Base-by-base conservation (phyloP, 306 rosid species). In the Clitoria ternatea region DNA sequence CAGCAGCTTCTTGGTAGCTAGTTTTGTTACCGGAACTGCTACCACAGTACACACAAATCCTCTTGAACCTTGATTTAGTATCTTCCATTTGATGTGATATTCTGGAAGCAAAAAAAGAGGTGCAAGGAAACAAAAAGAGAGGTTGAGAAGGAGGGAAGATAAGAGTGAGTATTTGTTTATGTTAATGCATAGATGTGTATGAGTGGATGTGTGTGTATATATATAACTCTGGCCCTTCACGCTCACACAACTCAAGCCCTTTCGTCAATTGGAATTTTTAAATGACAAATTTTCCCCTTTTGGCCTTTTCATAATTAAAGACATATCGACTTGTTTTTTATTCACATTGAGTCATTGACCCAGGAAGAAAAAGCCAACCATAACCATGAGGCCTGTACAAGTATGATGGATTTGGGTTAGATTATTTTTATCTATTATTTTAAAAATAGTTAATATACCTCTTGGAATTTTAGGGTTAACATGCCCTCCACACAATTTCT, bases 1-100 rank as follows among this genome's bases (percentile, higher is more conserved):
- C 88, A 26, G 99, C 99, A 69, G 99, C 97, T 80, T 92, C 92
- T 73, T 89, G 96, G 82, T 94, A 94, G 69, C 85, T 89, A 33
- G 96, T 72, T 83, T 94, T 94, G 86, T 89, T 94, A 10, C 99
- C 99, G 1, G 99, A 86, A 74, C 96, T 91, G 87, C 99, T 94
- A 18, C 99, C 99, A 83, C 99, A 94, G 68, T 88, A 94, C 5
- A 94, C 98, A 77, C 98, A 90, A 75, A 94, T 90, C 74, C 97
- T 85, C 80, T 83, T 81, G 83, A 94, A 94, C 86, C 80, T 94
- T 6, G 99, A 91, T 74, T 86, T 82, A 18, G 78, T 80, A 52
- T 84, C 96, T 84, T 89, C 98, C 97, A 90, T 91, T 47, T 33
- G 59, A 36, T 48, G 68, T 29, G 69, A 15, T 29, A 1, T 70